phyloP scores from a whole-genome alignment of 2,329 filamentous ascomycete species.

The Ilyonectria robusta region DNA sequence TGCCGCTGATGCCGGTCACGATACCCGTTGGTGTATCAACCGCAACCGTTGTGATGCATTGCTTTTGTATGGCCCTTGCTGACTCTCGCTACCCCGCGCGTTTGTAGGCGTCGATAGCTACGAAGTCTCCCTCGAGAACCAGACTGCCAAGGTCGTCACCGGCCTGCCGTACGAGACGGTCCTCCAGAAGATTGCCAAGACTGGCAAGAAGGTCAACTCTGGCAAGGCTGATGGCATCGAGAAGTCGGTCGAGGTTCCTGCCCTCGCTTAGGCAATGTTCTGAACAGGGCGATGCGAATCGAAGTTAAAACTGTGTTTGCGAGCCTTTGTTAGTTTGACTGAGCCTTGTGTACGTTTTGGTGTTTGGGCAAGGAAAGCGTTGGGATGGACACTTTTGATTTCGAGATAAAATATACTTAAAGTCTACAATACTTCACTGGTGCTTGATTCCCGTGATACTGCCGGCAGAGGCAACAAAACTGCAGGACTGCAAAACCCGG shows the following conservation, averaged over 20 bases:
- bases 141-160: conserved; percentile 84
- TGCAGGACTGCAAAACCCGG: not conserved
- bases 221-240: conserved; percentile 78
- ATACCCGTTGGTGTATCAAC: not conserved
- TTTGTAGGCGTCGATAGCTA: conserved; percentile 84
- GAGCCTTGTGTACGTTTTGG: conserved; percentile 37
- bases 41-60: not conserved
- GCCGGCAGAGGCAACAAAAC: not conserved
- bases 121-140: conserved; percentile 88
- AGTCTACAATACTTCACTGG: not conserved
- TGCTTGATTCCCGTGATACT: not conserved
- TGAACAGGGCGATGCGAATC: conserved; percentile 9
- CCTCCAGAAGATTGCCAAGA: conserved; percentile 92
- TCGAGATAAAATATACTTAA: conserved; percentile 32
- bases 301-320: conserved; percentile 13
- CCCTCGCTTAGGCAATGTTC: conserved; percentile 45
- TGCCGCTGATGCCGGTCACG: not conserved
- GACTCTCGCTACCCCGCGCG: conserved; percentile 4
- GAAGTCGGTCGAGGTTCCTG: conserved; percentile 64
- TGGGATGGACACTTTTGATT: conserved; percentile 34
- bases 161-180: conserved; percentile 84
- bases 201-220: conserved; percentile 90
- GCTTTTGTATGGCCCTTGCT: not conserved
- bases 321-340: conserved; percentile 37
- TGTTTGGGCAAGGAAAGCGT: conserved; percentile 37